Conservation (phyloP, 2,329 filamentous ascomycete species). For the Aspergillus sergii region DNA sequence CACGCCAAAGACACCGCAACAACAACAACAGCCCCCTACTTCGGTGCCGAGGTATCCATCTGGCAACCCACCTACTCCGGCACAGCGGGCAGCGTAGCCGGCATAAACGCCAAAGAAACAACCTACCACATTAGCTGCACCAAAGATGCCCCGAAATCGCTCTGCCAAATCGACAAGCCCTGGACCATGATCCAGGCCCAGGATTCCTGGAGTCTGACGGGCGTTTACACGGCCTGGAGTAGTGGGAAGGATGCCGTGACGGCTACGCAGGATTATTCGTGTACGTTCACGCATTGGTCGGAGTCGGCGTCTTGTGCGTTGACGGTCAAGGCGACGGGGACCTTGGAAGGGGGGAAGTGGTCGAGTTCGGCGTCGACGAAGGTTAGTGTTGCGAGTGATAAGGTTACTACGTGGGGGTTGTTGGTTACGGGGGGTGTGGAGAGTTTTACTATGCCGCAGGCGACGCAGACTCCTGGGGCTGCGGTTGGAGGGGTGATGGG, state of each 20-base stretch:
- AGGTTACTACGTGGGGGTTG: conserved; percentile 15
- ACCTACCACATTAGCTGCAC: conserved; percentile 28
- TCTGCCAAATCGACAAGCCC: conserved; percentile 22
- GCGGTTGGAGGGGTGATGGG: conserved; percentile 15
- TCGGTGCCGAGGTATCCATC: conserved; percentile 9
- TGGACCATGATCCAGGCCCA: conserved; percentile 30
- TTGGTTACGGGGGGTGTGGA: conserved; percentile 24
- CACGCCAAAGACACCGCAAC: conserved; percentile 5
- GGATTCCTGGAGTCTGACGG: conserved; percentile 22
- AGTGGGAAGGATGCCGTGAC: conserved; percentile 20
- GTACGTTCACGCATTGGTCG: conserved; percentile 18
- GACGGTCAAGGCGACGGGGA: conserved; percentile 16
- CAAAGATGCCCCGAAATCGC: conserved; percentile 24
- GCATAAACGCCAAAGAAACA: conserved; percentile 22
- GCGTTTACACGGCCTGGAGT: conserved; percentile 22
- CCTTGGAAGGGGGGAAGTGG: neutral
- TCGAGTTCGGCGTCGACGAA: neutral
- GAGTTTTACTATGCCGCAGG: conserved; percentile 19
- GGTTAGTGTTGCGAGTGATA: neutral
- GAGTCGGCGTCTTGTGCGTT: conserved; percentile 24
- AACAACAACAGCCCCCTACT: conserved; percentile 18
- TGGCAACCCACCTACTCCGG: conserved; percentile 14
- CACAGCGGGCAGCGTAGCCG: conserved; percentile 26
- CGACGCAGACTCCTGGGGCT: conserved; percentile 23
- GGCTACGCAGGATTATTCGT: conserved; percentile 20